These are phyloP conservation scores for Letharia columbiana DNA, from an alignment of 495 filamentous ascomycete species.

Conservation along the genomic window DNA sequence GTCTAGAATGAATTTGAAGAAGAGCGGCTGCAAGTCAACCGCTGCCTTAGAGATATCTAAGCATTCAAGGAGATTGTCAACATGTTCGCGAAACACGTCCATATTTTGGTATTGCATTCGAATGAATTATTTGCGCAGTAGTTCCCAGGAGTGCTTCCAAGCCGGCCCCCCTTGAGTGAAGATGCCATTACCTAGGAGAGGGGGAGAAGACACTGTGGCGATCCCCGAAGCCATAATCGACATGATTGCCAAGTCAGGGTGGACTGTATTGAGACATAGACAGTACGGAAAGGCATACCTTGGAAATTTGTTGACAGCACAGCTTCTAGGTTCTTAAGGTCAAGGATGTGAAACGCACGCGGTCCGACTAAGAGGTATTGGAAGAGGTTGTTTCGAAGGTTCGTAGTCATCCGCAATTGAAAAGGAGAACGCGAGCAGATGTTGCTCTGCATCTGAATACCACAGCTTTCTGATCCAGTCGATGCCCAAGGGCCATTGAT, in stretches of 20 bases:
- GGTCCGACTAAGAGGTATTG: constrained; percentile 25
- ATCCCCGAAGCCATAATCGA: constrained; percentile 31
- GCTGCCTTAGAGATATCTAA: constrained; percentile 29
- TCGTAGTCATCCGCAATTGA: constrained; percentile 25
- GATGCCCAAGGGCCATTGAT: constrained; percentile 31
- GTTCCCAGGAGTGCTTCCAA: constrained; percentile 45
- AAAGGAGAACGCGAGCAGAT: constrained; percentile 28
- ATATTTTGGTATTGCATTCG: constrained; percentile 33
- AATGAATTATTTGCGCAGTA: constrained; percentile 41
- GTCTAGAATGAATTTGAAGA: constrained; percentile 37
- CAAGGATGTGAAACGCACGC: constrained; percentile 24
- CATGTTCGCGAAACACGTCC: constrained; percentile 38
- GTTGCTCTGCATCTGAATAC: constrained; percentile 24
- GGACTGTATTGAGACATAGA: not conserved
- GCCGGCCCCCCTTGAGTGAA: constrained; percentile 38
- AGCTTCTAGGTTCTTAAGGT: constrained; percentile 33
- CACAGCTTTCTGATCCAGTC: constrained; percentile 32
- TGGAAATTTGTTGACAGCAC: constrained; percentile 33
- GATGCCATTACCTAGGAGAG: constrained; percentile 31
- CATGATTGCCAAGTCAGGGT: not conserved
- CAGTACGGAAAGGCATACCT: not conserved
- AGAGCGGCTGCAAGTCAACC: constrained; percentile 41
- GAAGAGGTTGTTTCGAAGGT: constrained; percentile 24
- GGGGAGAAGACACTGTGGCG: constrained; percentile 30
- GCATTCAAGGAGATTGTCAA: constrained; percentile 35